Evolutionary conservation across 805 yeast genomes (phyloP).

Genomic region (Candida lessepsii): DNA sequence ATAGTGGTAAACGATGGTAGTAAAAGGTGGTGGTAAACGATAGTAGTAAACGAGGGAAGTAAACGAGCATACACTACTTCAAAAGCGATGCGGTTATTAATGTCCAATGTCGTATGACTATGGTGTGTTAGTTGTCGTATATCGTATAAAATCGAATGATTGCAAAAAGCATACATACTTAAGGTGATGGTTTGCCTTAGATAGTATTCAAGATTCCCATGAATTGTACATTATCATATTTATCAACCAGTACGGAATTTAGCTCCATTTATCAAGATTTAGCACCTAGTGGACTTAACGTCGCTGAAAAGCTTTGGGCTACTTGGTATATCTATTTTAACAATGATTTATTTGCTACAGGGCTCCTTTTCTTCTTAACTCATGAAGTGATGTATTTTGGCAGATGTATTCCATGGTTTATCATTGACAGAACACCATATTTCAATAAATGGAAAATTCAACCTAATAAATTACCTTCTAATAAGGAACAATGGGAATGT

Average conservation of each 20-base stretch:
- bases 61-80: no score
- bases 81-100: no score
- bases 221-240: constrained; percentile 13
- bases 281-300: constrained; percentile 9
- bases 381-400: constrained; percentile 93
- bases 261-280: constrained; percentile 9
- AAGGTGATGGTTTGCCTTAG: constrained; percentile 6
- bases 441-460: constrained; percentile 89
- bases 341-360: constrained; percentile 91
- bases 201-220: constrained; percentile 2
- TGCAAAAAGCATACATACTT: constrained; percentile 12
- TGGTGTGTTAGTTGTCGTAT: constrained; percentile 4
- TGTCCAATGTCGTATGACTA: neutral
- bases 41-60: no score
- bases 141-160: constrained; percentile 12
- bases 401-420: constrained; percentile 88
- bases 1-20: no score
- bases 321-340: constrained; percentile 80
- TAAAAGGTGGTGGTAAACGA: no score
- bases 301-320: constrained; percentile 79
- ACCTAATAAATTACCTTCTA: constrained; percentile 76
- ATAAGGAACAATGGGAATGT: constrained; percentile 90
- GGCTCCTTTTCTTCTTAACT: constrained; percentile 72
- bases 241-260: constrained; percentile 7
- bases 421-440: constrained; percentile 80